phyloP scores from a whole-genome alignment of 2,329 filamentous ascomycete species.

The Fusarium equiseti region DNA sequence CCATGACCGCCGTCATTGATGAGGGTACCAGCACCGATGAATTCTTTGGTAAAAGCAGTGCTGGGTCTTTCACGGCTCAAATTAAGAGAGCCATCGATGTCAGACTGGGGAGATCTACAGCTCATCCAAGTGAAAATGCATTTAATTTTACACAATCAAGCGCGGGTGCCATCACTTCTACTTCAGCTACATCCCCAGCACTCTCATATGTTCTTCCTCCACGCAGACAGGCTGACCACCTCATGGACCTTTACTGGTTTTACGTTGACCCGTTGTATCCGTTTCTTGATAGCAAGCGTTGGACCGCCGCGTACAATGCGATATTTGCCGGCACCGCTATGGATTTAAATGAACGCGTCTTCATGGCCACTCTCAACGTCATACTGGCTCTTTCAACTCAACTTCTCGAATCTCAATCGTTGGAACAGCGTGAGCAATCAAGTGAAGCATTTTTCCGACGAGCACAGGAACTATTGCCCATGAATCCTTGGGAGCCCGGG shows the following conservation, averaged over 20 bases:
- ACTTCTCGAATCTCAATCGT: slow-evolving; percentile 55
- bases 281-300: slow-evolving; percentile 55
- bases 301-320: slow-evolving; percentile 55
- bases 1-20: slow-evolving; percentile 60
- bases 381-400: slow-evolving; percentile 61
- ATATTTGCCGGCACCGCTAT: slow-evolving; percentile 56
- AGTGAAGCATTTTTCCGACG: slow-evolving; percentile 58
- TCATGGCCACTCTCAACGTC: slow-evolving; percentile 60
- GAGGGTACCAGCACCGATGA: slow-evolving; percentile 56
- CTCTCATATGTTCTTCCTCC: slow-evolving; percentile 58
- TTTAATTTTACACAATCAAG: background rate
- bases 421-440: slow-evolving; percentile 55
- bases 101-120: slow-evolving; percentile 37
- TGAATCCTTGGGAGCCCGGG: slow-evolving; percentile 57
- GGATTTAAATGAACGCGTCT: slow-evolving; percentile 56
- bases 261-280: slow-evolving; percentile 62
- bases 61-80: slow-evolving; percentile 60
- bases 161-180: background rate
- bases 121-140: background rate
- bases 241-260: slow-evolving; percentile 61
- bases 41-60: slow-evolving; percentile 62
- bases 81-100: slow-evolving; percentile 59
- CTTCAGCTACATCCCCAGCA: slow-evolving; percentile 37
- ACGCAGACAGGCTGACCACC: slow-evolving; percentile 58
- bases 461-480: slow-evolving; percentile 57